Conservation (phyloP, 805 yeast genomes). For the Zygotorulaspora chibaensis region DNA sequence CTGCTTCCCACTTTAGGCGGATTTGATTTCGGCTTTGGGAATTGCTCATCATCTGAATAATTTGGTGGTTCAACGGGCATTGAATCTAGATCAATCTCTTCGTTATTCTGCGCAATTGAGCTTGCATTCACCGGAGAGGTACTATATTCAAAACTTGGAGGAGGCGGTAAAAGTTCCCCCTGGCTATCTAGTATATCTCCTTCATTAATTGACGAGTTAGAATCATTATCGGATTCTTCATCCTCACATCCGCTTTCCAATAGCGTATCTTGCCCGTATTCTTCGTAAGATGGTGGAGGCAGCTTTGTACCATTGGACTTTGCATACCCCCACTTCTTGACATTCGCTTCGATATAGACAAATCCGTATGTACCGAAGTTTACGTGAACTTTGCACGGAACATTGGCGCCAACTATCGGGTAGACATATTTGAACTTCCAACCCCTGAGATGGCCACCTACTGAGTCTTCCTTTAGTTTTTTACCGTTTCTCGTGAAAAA, state of each 20-base stretch:
- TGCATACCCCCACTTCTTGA: slow-evolving; percentile 95
- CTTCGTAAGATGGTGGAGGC: slow-evolving; percentile 91
- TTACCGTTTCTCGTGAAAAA: slow-evolving; percentile 95
- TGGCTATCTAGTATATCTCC: slow-evolving; percentile 26
- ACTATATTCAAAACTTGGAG: slow-evolving; percentile 37
- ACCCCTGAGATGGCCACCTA: slow-evolving; percentile 74
- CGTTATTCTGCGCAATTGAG: slow-evolving; percentile 14
- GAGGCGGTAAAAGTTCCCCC: slow-evolving; percentile 35
- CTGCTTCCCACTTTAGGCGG: slow-evolving; percentile 9
- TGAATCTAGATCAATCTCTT: slow-evolving; percentile 34
- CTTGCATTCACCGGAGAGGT: slow-evolving; percentile 20
- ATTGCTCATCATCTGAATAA: slow-evolving; percentile 29
- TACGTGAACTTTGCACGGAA: slow-evolving; percentile 77
- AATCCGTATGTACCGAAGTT: slow-evolving; percentile 87
- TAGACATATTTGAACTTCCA: slow-evolving; percentile 67
- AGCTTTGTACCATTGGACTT: slow-evolving; percentile 81
- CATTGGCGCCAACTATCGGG: slow-evolving; percentile 87
- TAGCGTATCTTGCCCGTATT: slow-evolving; percentile 71
- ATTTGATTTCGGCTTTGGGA: slow-evolving; percentile 1
- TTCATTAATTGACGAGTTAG: slow-evolving; percentile 27
- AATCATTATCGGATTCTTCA: slow-evolving; percentile 38
- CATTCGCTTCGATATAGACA: slow-evolving; percentile 88
- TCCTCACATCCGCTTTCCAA: slow-evolving; percentile 59
- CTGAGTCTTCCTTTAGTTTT: slow-evolving; percentile 71
- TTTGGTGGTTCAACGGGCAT: slow-evolving; percentile 39